Percentiles rank a stretch among this genome's conserved stretches.
Evolutionary conservation across 805 yeast genomes (phyloP).

Genomic region (Kodamaea nitidulidarum): DNA sequence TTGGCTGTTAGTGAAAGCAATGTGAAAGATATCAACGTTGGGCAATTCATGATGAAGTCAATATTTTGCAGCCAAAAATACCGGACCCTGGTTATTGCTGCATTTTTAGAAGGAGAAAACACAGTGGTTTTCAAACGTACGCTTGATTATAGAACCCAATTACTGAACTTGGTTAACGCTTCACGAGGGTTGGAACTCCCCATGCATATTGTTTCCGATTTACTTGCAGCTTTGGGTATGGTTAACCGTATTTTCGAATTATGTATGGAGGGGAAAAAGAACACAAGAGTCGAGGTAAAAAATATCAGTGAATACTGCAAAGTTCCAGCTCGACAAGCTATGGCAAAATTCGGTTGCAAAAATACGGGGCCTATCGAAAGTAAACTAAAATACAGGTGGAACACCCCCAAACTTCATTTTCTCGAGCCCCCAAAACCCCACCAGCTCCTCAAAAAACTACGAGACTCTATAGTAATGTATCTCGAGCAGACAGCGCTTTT

Average conservation of each 20-base stretch:
- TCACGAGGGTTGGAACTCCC: background rate
- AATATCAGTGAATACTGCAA: background rate
- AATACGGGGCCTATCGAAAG: too few relatives aligned
- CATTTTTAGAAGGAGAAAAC: background rate
- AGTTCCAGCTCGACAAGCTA: too few relatives aligned
- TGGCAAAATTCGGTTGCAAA: too few relatives aligned
- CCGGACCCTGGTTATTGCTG: background rate
- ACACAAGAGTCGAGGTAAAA: background rate
- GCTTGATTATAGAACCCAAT: background rate
- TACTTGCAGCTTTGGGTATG: background rate
- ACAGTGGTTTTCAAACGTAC: background rate
- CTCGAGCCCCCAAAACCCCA: background rate
- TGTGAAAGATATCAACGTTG: background rate
- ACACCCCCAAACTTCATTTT: too few relatives aligned
- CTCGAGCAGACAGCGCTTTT: background rate
- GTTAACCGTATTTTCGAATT: background rate
- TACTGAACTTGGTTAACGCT: background rate
- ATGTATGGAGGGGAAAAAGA: background rate
- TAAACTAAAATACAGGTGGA: too few relatives aligned
- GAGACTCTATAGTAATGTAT: background rate
- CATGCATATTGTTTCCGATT: background rate
- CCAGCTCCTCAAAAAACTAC: background rate
- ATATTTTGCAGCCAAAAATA: constrained; percentile 2
- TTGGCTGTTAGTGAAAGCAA: background rate
- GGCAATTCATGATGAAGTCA: background rate